phyloP scores from a whole-genome alignment of 1,139 yeast species.

The Scheffersomyces stambukii region DNA sequence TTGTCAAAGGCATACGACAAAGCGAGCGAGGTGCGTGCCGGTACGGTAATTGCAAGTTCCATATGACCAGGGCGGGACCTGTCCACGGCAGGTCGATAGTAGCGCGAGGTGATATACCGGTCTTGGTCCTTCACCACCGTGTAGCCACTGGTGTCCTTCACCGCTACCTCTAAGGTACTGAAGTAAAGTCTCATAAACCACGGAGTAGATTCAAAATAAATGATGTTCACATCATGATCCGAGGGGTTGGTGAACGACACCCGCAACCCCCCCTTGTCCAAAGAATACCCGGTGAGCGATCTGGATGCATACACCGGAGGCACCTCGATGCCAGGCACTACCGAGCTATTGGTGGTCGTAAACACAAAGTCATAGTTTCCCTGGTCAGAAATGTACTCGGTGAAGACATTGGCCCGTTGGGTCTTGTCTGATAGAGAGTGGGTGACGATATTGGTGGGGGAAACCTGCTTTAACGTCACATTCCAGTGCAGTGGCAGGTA shows the following conservation, averaged over 20 bases:
- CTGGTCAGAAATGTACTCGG: conserved; percentile 27
- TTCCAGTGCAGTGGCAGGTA: conserved; percentile 47
- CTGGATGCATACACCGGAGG: conserved; percentile 79
- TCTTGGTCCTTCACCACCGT: conserved; percentile 9
- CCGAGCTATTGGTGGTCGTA: conserved; percentile 12
- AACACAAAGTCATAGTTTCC: conserved; percentile 36
- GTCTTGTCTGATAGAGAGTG: conserved; percentile 11
- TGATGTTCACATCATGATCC: conserved; percentile 41
- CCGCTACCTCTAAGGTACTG: conserved; percentile 50
- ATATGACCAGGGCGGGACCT: conserved; percentile 79
- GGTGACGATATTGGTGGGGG: conserved; percentile 11
- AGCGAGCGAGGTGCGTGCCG: conserved; percentile 59
- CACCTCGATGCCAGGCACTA: conserved; percentile 21
- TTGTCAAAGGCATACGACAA: conserved; percentile 82
- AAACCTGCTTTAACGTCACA: conserved; percentile 21
- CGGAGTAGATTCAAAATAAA: conserved; percentile 81
- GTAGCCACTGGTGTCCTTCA: conserved; percentile 15
- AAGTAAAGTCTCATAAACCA: conserved; percentile 89
- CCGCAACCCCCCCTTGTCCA: conserved; percentile 86
- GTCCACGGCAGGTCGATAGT: conserved; percentile 76
- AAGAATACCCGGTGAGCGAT: conserved; percentile 88
- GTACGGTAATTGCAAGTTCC: conserved; percentile 63
- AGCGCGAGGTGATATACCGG: conserved; percentile 43
- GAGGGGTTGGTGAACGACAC: conserved; percentile 70
- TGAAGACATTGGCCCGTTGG: no score